Evolutionary conservation across 2,329 filamentous ascomycete species (phyloP).

Genomic region (Metarhizium guizhouense): DNA sequence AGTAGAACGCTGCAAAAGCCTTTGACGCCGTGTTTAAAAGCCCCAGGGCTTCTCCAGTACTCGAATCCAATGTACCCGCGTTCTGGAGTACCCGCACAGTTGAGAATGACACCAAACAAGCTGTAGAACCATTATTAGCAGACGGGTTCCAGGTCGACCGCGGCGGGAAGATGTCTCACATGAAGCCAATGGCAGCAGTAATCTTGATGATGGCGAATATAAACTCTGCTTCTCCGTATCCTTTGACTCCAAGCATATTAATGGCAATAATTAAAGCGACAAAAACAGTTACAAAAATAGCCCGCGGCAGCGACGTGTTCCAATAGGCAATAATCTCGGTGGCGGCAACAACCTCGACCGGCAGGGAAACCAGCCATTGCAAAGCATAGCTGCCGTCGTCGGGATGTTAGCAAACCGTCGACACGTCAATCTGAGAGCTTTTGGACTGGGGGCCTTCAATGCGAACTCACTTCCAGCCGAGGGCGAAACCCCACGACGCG

Average conservation of each 20-base stretch:
- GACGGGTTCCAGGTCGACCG: neutral
- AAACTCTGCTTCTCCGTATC: constrained; percentile 85
- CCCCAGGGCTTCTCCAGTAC: constrained; percentile 14
- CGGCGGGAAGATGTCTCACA: constrained; percentile 41
- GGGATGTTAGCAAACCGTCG: constrained; percentile 4
- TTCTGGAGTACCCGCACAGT: constrained; percentile 11
- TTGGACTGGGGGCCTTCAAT: too few species aligned
- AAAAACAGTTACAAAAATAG: constrained; percentile 79
- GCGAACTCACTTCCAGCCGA: constrained; percentile 70
- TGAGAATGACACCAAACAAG: constrained; percentile 13
- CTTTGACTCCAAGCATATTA: constrained; percentile 81
- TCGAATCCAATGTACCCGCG: constrained; percentile 12
- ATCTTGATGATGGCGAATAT: constrained; percentile 82
- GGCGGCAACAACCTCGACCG: constrained; percentile 79
- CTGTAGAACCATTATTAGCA: neutral
- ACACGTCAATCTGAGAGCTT: neutral
- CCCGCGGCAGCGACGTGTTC: constrained; percentile 54
- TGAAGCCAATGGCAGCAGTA: constrained; percentile 76
- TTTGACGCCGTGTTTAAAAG: constrained; percentile 15
- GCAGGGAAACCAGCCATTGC: constrained; percentile 77
- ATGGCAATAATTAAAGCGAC: constrained; percentile 66
- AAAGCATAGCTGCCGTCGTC: constrained; percentile 57
- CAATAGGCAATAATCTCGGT: constrained; percentile 79
- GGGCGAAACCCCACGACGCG: constrained; percentile 88
- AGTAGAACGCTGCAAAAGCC: constrained; percentile 14